These are phyloP conservation scores for Argentina anserina DNA, from an alignment of 306 rosid species.

Conservation along the genomic window DNA sequence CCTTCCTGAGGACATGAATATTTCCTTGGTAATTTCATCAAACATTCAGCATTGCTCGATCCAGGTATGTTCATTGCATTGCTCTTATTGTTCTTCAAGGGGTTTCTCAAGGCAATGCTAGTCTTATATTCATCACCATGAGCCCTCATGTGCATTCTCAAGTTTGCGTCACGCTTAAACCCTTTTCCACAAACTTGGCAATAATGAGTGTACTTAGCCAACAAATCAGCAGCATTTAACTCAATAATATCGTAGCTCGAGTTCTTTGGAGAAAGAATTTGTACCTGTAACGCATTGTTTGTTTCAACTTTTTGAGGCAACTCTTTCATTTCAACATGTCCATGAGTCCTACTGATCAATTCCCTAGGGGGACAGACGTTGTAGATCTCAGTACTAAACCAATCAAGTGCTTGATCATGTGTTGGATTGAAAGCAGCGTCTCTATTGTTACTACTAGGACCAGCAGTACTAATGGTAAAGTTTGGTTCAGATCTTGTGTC, in stretches of 20 bases:
- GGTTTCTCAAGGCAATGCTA: slow-evolving; percentile 67
- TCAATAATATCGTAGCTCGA: slow-evolving; percentile 50
- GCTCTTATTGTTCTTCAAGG: slow-evolving; percentile 32
- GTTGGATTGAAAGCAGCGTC: neutral
- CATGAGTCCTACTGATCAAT: slow-evolving; percentile 4
- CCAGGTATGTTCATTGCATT: neutral
- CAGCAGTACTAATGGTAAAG: neutral
- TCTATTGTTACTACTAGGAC: neutral
- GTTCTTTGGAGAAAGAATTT: neutral
- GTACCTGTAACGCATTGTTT: neutral
- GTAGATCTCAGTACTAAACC: slow-evolving; percentile 44
- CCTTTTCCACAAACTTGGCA: slow-evolving; percentile 93
- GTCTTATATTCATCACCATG: slow-evolving; percentile 92
- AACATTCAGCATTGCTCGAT: slow-evolving; percentile 6
- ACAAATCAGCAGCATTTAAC: slow-evolving; percentile 57
- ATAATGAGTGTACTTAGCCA: slow-evolving; percentile 91
- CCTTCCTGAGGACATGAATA: slow-evolving; percentile 91
- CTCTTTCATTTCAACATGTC: neutral
- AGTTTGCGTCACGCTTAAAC: slow-evolving; percentile 82
- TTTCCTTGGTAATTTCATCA: slow-evolving; percentile 39
- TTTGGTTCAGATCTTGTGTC: slow-evolving; percentile 13
- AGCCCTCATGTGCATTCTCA: slow-evolving; percentile 98
- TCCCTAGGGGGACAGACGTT: slow-evolving; percentile 1
- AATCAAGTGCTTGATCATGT: slow-evolving; percentile 33
- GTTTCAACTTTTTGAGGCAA: neutral